phyloP scores from a whole-genome alignment of 805 yeast genomes.

The Saturnispora sekii region DNA sequence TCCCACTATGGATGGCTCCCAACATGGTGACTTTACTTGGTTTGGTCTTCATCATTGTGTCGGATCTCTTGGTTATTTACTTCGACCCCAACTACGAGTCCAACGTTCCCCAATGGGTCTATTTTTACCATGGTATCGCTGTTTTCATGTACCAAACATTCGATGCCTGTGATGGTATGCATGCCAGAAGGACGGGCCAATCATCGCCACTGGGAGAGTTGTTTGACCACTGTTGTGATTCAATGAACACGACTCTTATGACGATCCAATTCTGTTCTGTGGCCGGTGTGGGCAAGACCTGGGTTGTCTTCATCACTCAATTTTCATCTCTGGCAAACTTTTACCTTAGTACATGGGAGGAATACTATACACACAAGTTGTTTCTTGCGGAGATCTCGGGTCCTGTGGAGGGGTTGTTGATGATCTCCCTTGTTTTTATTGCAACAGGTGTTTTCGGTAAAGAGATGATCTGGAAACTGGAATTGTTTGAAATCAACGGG shows the following conservation, averaged over 20 bases:
- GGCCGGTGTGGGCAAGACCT: constrained; percentile 65
- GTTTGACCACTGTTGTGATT: constrained; percentile 80
- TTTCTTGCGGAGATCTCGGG: constrained; percentile 77
- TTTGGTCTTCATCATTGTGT: constrained; percentile 55
- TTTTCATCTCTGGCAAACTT: constrained; percentile 73
- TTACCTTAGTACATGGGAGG: constrained; percentile 92
- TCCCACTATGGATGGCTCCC: constrained; percentile 89
- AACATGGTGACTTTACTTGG: constrained; percentile 82
- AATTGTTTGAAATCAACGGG: constrained; percentile 11
- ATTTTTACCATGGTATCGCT: constrained; percentile 68
- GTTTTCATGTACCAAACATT: constrained; percentile 87
- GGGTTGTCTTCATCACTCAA: constrained; percentile 51
- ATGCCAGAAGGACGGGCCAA: constrained; percentile 93
- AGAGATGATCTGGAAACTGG: constrained; percentile 44
- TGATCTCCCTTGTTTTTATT: constrained; percentile 45
- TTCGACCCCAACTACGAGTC: constrained; percentile 58
- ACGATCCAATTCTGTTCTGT: constrained; percentile 65
- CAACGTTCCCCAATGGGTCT: constrained; percentile 69
- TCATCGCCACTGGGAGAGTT: constrained; percentile 91
- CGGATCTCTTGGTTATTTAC: constrained; percentile 55
- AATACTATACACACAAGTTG: constrained; percentile 78
- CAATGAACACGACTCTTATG: constrained; percentile 64
- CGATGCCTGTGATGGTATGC: constrained; percentile 94
- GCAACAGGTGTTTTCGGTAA: constrained; percentile 66
- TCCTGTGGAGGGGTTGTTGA: constrained; percentile 87